These are phyloP conservation scores for Picocystis salinarum DNA, from an alignment of 139 green algal genomes.

Conservation along the genomic window DNA sequence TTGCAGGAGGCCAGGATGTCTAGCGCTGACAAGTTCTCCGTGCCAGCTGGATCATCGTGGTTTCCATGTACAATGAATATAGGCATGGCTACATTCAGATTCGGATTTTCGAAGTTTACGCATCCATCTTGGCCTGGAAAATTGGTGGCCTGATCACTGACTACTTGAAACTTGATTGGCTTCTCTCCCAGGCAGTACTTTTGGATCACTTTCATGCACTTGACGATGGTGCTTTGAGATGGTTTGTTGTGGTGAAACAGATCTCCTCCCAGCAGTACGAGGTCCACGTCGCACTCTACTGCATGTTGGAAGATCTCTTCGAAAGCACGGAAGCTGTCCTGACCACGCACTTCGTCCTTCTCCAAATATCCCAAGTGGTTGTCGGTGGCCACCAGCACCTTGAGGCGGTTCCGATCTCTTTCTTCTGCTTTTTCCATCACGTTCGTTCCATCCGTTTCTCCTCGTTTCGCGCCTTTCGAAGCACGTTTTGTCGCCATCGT, in stretches of 20 bases:
- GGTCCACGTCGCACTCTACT: not conserved
- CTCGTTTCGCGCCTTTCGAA: no score
- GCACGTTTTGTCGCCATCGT: no score
- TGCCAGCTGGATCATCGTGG: constrained; percentile 84
- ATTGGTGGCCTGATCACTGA: constrained; percentile 58
- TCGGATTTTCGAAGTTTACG: constrained; percentile 77
- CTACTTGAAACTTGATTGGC: constrained; percentile 45
- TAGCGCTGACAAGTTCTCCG: constrained; percentile 77
- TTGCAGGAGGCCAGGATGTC: constrained; percentile 66
- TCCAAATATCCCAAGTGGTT: constrained; percentile 95
- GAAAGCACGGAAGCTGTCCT: constrained; percentile 87
- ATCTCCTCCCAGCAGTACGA: constrained; percentile 2
- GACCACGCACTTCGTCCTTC: constrained; percentile 66
- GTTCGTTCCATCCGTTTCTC: no score
- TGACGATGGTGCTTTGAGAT: constrained; percentile 33
- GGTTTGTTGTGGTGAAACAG: constrained; percentile 5
- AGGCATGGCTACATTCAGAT: constrained; percentile 81
- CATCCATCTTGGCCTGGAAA: constrained; percentile 43
- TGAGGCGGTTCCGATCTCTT: constrained; percentile 24
- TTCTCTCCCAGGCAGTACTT: constrained; percentile 57
- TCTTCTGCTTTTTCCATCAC: no score
- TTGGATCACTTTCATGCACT: constrained; percentile 57
- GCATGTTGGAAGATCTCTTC: constrained; percentile 66
- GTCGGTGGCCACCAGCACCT: constrained; percentile 81
- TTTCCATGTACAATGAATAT: constrained; percentile 98